Conservation (phyloP, 768 basidiomycete species). For the Leccinum uliginosum region DNA sequence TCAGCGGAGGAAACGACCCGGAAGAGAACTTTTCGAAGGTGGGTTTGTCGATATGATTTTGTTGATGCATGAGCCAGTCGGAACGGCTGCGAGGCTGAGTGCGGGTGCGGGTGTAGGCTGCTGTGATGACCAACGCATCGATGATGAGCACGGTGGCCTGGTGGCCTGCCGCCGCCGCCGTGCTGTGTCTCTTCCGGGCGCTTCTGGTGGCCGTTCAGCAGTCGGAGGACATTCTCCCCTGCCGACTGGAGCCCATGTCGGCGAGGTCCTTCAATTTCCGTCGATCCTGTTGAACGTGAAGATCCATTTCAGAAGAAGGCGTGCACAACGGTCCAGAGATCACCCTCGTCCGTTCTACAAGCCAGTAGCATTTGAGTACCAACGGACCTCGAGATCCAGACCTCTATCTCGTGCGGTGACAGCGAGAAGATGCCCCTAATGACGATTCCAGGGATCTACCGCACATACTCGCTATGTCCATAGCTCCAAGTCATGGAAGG, state of each 20-base stretch:
- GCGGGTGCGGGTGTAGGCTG: constrained; percentile 41
- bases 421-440: too few species aligned
- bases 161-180: too few species aligned
- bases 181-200: constrained; percentile 39
- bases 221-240: constrained; percentile 44
- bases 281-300: not conserved
- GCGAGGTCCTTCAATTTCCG: constrained; percentile 15
- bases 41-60: not conserved
- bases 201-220: constrained; percentile 45
- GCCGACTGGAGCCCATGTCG: constrained; percentile 38
- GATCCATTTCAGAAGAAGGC: constrained; percentile 23
- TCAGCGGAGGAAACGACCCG: not conserved
- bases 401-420: constrained; percentile 4
- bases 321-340: constrained; percentile 48
- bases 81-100: constrained; percentile 31
- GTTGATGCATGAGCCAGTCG: not conserved
- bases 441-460: constrained; percentile 38
- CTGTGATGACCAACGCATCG: constrained; percentile 38
- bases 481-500: constrained; percentile 27
- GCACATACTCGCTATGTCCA: constrained; percentile 32
- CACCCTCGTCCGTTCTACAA: constrained; percentile 42
- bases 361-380: constrained; percentile 32
- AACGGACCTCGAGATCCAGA: constrained; percentile 40
- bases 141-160: constrained; percentile 31
- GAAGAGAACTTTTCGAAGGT: constrained; percentile 3